A percentile compares a stretch with the other conserved stretches of the same genome.
These are phyloP conservation scores for Penicillium atrosanguineum DNA, from an alignment of 495 filamentous ascomycete genomes.

Conservation along the genomic window DNA sequence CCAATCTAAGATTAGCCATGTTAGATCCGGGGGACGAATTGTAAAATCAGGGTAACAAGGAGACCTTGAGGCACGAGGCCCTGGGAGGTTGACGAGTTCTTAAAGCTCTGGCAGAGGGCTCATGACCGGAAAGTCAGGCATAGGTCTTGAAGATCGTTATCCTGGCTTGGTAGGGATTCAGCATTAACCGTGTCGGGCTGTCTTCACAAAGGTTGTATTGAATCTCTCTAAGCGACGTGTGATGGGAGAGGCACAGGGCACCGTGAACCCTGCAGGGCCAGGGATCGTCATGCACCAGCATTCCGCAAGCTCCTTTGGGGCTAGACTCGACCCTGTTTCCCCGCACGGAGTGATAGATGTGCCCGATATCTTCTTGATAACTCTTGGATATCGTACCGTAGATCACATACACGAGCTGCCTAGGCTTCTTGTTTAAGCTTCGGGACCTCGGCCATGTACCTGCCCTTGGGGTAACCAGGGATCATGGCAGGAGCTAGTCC, in stretches of 20 bases:
- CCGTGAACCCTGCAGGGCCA: constrained; percentile 4
- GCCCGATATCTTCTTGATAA: not conserved
- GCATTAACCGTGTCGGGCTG: not conserved
- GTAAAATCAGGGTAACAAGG: constrained; percentile 4
- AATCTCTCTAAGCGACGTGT: constrained; percentile 16
- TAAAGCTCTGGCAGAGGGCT: not conserved
- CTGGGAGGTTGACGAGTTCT: constrained; percentile 11
- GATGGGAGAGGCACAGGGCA: constrained; percentile 10
- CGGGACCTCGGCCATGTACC: not conserved
- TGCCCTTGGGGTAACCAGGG: not conserved
- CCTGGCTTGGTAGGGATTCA: constrained; percentile 7
- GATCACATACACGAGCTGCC: not conserved
- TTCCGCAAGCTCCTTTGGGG: constrained; percentile 14
- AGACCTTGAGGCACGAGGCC: not conserved
- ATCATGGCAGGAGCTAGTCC: not conserved
- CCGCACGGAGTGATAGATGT: constrained; percentile 13
- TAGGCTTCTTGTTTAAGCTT: not conserved
- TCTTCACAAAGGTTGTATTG: not conserved
- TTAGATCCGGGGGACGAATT: constrained; percentile 1
- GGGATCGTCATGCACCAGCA: constrained; percentile 13
- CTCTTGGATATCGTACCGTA: not conserved
- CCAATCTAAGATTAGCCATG: constrained; percentile 34
- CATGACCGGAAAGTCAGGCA: not conserved
- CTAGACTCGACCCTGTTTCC: constrained; percentile 11
- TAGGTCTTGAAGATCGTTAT: constrained; percentile 15